These are phyloP conservation scores for Verticillium klebahnii DNA, from an alignment of 2,329 filamentous ascomycete genomes.

Conservation along the genomic window DNA sequence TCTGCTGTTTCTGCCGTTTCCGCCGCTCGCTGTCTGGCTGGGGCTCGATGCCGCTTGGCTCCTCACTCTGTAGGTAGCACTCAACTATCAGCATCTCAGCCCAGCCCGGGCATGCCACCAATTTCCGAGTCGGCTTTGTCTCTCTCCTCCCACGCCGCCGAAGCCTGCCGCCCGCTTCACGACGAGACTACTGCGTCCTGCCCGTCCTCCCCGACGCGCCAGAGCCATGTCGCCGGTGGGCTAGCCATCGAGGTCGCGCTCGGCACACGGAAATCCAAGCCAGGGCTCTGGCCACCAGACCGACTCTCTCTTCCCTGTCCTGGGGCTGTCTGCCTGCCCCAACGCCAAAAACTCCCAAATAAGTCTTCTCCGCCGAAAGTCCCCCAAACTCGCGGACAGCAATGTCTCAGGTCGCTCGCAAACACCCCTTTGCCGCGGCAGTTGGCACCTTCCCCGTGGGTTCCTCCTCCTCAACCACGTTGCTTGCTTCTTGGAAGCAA, in stretches of 20 bases:
- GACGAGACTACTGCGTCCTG: neutral
- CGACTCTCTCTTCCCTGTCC: neutral
- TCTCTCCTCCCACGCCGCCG: neutral
- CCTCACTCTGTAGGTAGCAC: neutral
- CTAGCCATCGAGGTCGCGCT: neutral
- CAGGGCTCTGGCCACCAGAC: neutral
- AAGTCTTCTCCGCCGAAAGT: neutral
- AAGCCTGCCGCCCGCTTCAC: no score
- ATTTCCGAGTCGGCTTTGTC: neutral
- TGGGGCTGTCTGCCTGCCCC: neutral
- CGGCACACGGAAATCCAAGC: neutral
- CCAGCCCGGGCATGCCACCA: neutral
- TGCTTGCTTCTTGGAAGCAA: neutral
- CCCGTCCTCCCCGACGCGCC: neutral
- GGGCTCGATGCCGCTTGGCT: no score
- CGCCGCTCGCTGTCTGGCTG: no score
- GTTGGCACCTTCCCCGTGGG: neutral
- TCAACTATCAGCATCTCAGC: neutral
- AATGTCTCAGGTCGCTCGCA: neutral
- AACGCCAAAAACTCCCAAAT: neutral
- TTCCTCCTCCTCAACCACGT: neutral
- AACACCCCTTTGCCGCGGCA: neutral
- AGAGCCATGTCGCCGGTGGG: neutral
- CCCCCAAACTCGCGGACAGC: neutral
- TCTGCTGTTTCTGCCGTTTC: no score